Evolutionary conservation across 495 filamentous ascomycete genomes (phyloP).

Genomic region (Cercophora newfieldiana): DNA sequence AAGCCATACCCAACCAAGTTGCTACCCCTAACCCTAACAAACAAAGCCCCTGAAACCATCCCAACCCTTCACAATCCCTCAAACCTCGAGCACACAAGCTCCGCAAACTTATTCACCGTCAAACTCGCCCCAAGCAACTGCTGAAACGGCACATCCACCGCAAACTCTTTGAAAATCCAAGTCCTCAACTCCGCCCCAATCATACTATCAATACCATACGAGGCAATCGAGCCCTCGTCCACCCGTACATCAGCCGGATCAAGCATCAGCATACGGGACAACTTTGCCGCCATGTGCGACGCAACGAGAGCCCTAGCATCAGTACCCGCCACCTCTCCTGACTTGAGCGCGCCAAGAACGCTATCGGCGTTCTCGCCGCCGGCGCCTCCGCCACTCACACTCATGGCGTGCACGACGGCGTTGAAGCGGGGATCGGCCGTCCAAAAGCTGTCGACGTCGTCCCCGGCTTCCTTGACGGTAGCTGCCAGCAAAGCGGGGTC

Average conservation of each 20-base stretch:
- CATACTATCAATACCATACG: conserved; percentile 51
- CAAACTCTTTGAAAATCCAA: conserved; percentile 49
- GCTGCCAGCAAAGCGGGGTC: conserved; percentile 33
- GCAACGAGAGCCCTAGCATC: conserved; percentile 9
- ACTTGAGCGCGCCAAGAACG: background rate
- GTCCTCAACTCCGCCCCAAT: conserved; percentile 48
- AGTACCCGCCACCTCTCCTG: background rate
- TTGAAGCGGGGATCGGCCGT: conserved; percentile 20
- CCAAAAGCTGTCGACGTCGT: conserved; percentile 27
- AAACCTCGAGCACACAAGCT: too few relatives aligned
- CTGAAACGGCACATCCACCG: conserved; percentile 43
- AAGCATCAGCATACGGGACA: conserved; percentile 37
- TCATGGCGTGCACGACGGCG: conserved; percentile 21
- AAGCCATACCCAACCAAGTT: too few relatives aligned
- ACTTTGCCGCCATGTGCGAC: conserved; percentile 31
- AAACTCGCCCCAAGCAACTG: conserved; percentile 27
- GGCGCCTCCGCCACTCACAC: conserved; percentile 3
- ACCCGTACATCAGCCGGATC: conserved; percentile 27
- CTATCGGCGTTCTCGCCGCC: conserved; percentile 11
- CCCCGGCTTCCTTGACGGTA: conserved; percentile 17
- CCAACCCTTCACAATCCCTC: too few relatives aligned
- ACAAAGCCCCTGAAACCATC: too few relatives aligned
- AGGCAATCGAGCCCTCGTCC: conserved; percentile 30
- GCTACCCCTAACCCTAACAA: too few relatives aligned
- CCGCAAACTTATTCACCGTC: background rate